Percentiles rank a stretch among this genome's conserved stretches.
Evolutionary conservation across 2,329 filamentous ascomycete genomes (phyloP).

Genomic region (Nothopassalora personata): DNA sequence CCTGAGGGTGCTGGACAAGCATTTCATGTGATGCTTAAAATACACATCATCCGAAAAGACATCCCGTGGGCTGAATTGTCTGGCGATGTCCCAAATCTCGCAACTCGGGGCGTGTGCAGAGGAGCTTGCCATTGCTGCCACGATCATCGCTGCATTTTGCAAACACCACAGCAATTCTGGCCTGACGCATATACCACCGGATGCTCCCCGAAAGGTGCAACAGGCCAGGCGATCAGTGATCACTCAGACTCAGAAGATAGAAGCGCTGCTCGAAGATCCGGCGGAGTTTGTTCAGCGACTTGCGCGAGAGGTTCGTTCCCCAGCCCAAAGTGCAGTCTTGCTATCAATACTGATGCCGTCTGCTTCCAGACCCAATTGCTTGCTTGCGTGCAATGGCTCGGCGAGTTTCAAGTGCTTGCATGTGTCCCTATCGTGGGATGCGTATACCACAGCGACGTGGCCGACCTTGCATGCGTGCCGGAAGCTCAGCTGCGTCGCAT

Average conservation of each 20-base stretch:
- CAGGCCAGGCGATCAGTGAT: neutral
- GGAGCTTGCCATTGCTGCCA: neutral
- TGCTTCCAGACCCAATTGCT: conserved; percentile 25
- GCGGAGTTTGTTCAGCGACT: neutral
- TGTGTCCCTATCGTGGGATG: conserved; percentile 39
- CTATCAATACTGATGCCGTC: neutral
- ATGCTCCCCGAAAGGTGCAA: neutral
- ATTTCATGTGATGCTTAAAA: neutral
- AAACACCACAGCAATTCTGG: neutral
- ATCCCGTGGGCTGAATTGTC: neutral
- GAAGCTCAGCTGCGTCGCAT: conserved; percentile 17
- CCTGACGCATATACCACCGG: neutral
- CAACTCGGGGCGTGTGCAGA: neutral
- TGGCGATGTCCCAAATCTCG: neutral
- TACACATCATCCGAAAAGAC: neutral
- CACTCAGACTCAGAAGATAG: neutral
- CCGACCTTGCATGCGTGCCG: conserved; percentile 39
- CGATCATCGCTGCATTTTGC: neutral
- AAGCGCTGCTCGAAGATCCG: neutral
- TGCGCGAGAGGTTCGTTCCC: neutral
- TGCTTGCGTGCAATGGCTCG: conserved; percentile 42
- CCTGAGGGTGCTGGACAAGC: neutral
- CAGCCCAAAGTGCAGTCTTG: neutral
- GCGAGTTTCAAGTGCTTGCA: conserved; percentile 42
- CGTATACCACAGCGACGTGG: conserved; percentile 38